These are phyloP conservation scores for Phalaenopsis aphrodite DNA, from an alignment of 106 monocot species.

Conservation along the genomic window DNA sequence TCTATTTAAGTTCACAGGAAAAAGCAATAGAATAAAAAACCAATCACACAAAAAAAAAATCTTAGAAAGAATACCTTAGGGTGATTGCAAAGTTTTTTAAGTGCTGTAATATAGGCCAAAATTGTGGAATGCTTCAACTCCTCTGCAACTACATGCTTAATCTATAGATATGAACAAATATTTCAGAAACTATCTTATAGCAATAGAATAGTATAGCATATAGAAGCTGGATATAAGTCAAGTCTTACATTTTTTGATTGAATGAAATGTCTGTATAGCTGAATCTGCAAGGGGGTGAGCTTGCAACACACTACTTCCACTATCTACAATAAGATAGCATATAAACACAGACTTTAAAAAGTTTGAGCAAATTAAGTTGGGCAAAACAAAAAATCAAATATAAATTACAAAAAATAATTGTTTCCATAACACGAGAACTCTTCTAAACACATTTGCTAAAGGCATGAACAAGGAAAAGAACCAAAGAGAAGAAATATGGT, in stretches of 20 bases:
- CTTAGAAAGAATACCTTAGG: constrained; percentile 62
- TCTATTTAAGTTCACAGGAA: not conserved
- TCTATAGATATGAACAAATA: constrained; percentile 23
- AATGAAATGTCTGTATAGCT: constrained; percentile 86
- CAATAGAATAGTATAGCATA: not conserved
- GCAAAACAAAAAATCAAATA: not conserved
- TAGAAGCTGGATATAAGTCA: constrained; percentile 3
- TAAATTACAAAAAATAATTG: not conserved
- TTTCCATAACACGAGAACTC: not conserved
- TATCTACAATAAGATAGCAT: constrained; percentile 41
- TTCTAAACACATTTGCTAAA: not conserved
- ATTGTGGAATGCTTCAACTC: constrained; percentile 79
- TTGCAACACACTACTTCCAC: constrained; percentile 96
- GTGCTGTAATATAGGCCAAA: constrained; percentile 93
- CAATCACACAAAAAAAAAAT: not conserved
- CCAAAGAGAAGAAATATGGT: not conserved
- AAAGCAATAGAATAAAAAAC: not conserved
- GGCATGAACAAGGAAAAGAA: not conserved
- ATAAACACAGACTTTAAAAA: not conserved
- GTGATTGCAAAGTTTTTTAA: constrained; percentile 96
- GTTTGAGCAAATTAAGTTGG: not conserved
- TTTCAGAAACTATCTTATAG: not conserved
- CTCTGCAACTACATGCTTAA: constrained; percentile 62
- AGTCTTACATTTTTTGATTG: constrained; percentile 89
- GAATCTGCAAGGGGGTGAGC: constrained; percentile 71